Evolutionary conservation across 2,329 filamentous ascomycete species (phyloP).

Genomic region (Coniochaeta sp.): DNA sequence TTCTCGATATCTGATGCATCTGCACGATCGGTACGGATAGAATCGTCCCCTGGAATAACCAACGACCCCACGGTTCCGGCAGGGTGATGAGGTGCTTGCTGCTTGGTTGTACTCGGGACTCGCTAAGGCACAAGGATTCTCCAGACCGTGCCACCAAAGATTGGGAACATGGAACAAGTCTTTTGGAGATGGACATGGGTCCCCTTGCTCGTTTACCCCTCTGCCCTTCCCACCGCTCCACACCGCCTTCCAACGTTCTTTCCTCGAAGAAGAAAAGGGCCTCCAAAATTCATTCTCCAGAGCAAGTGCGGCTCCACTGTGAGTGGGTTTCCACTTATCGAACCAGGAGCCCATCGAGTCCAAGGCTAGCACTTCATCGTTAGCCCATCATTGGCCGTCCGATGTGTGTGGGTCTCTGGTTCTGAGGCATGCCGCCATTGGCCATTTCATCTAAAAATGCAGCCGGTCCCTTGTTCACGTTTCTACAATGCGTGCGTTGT

Average conservation of each 20-base stretch:
- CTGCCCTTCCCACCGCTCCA: not conserved
- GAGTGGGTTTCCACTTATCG: not conserved
- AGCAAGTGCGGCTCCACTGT: not conserved
- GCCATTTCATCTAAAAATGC: slow-evolving; percentile 44
- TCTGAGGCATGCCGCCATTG: slow-evolving; percentile 33
- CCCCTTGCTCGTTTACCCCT: not conserved
- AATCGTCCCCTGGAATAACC: not conserved
- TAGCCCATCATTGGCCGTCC: slow-evolving; percentile 43
- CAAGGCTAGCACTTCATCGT: slow-evolving; percentile 33
- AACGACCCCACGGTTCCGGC: not conserved
- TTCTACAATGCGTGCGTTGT: slow-evolving; percentile 44
- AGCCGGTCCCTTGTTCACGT: slow-evolving; percentile 38
- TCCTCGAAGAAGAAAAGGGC: not conserved
- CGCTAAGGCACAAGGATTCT: not conserved
- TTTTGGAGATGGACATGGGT: not conserved
- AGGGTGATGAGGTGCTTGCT: too few species aligned
- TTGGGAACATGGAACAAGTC: not conserved
- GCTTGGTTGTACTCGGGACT: not conserved
- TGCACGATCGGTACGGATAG: not conserved
- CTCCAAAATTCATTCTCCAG: not conserved
- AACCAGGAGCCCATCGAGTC: not conserved
- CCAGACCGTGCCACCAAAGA: not conserved
- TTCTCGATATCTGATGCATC: not conserved
- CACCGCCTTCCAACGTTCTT: slow-evolving; percentile 4
- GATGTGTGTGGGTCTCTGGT: slow-evolving; percentile 30